Base-by-base conservation (phyloP, 495 filamentous ascomycete genomes). In the Mycothermus thermophilus region DNA sequence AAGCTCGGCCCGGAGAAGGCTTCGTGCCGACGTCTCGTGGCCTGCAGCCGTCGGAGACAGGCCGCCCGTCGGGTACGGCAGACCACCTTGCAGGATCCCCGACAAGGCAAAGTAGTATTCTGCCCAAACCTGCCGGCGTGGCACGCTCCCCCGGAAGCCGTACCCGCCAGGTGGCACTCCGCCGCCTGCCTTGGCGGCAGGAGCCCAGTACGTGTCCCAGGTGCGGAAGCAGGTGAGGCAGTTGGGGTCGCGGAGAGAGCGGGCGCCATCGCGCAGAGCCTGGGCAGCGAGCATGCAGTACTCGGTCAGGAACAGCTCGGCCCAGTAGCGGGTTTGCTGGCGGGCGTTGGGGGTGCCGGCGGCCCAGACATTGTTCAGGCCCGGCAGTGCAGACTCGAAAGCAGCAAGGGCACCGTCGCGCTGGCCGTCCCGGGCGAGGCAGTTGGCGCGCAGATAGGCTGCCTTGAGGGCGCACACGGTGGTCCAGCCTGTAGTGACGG, bases 101-200 rank as follows among this genome's bases (percentile, higher is more conserved):
- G 83, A 87, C 15, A 93, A 58, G 2, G 76, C 67, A 36, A 67
- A 60, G 50, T 92, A 93, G 48, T 94, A 93, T 32, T 76, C 68
- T 48, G 72, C 76, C 84, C 83, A 94, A 10, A 87, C 66, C 23
- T 64, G 56, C 40, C 75, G 59, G 42, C 71, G 63, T 44, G 63
- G 60, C 43, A 69, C 55, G 19, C 57, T 52, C 14, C 63, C 66
- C 11, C 47, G 51, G 33, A 63, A 61, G n/a, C 62, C 62, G 35
- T 60, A 53, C 8, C 65, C 63, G 15, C 59, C 60, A n/a, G 52
- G 48, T n/a, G 59, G 46, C 9, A 50, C 13, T 26, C n/a, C 30
- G 30, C 34, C 30, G 8, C 39, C 38, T 4, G 46, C 41, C 40
- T 51, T 61, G 32, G 32, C 43, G 48, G 60, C 57, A n/a, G 40